phyloP scores from a whole-genome alignment of 768 basidiomycete genomes.

The Exsudoporus frostii region DNA sequence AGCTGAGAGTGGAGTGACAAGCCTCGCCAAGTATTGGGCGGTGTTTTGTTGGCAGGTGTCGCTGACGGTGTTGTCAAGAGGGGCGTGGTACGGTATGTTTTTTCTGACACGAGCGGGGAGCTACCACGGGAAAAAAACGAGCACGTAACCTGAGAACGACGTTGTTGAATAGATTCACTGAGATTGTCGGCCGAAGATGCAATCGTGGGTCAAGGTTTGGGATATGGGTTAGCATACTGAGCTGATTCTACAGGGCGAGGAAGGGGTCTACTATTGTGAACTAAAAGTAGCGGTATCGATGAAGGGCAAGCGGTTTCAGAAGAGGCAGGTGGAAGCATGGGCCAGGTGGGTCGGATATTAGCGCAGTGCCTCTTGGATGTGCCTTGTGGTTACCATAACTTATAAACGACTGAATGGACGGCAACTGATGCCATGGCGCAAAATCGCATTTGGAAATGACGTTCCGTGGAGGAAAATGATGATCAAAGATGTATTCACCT shows the following conservation, averaged over 20 bases:
- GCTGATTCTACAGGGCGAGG: slow-evolving; percentile 12
- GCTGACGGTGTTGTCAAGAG: neutral
- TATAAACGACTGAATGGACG: slow-evolving; percentile 29
- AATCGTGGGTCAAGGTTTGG: slow-evolving; percentile 10
- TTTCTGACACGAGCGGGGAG: slow-evolving; percentile 1
- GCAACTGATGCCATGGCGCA: slow-evolving; percentile 23
- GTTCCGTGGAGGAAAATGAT: slow-evolving; percentile 21
- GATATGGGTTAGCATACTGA: slow-evolving; percentile 10
- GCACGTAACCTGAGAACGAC: slow-evolving; percentile 21
- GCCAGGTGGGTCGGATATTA: slow-evolving; percentile 31
- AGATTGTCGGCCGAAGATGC: slow-evolving; percentile 15
- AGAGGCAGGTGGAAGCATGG: slow-evolving; percentile 22
- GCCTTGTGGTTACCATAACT: slow-evolving; percentile 26
- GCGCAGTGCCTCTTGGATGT: slow-evolving; percentile 23
- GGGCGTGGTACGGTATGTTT: neutral
- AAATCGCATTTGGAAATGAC: slow-evolving; percentile 22
- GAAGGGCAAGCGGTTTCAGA: slow-evolving; percentile 16
- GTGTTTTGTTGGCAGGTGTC: neutral
- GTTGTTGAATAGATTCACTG: neutral
- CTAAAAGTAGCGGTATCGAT: slow-evolving; percentile 26
- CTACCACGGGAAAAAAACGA: slow-evolving; percentile 11
- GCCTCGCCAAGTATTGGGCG: neutral
- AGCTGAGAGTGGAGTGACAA: slow-evolving; percentile 1
- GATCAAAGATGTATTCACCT: slow-evolving; percentile 32
- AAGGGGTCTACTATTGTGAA: slow-evolving; percentile 10